These are phyloP conservation scores for Chalaropsis ovoidea DNA, from an alignment of 2,329 filamentous ascomycete genomes.

Conservation along the genomic window DNA sequence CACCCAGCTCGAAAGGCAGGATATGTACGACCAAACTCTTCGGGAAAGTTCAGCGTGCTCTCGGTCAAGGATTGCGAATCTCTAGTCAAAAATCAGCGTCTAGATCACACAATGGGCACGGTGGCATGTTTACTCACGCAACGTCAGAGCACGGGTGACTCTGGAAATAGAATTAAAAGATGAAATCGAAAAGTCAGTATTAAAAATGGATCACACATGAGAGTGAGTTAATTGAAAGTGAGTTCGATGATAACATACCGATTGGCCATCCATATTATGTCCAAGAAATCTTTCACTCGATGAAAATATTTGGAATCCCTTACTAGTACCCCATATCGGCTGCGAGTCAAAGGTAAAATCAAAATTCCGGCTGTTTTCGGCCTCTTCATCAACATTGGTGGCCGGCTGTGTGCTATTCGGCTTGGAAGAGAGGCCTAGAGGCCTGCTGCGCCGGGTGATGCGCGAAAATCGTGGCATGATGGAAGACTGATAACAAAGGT, in stretches of 20 bases:
- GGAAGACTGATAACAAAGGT: background rate
- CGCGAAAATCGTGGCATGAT: constrained; percentile 15
- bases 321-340: background rate
- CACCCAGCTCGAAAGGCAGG: constrained; percentile 41
- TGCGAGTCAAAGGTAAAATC: constrained; percentile 33
- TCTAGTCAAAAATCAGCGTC: constrained; percentile 14
- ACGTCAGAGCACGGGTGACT: background rate
- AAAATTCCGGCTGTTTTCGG: constrained; percentile 25
- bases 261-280: constrained; percentile 29
- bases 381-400: background rate
- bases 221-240: background rate
- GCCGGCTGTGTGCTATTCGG: constrained; percentile 1
- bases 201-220: background rate
- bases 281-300: constrained; percentile 31
- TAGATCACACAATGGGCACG: background rate
- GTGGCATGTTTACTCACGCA: background rate
- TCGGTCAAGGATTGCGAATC: constrained; percentile 36
- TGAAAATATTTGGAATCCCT: constrained; percentile 27
- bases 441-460: constrained; percentile 6
- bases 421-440: background rate
- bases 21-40: constrained; percentile 40
- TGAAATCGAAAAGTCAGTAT: background rate
- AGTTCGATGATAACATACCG: background rate
- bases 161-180: background rate
- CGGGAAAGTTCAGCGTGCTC: constrained; percentile 36